Conservation (phyloP, 225 moss, liverwort and hornwort species). For the Sphagnum contortum region DNA sequence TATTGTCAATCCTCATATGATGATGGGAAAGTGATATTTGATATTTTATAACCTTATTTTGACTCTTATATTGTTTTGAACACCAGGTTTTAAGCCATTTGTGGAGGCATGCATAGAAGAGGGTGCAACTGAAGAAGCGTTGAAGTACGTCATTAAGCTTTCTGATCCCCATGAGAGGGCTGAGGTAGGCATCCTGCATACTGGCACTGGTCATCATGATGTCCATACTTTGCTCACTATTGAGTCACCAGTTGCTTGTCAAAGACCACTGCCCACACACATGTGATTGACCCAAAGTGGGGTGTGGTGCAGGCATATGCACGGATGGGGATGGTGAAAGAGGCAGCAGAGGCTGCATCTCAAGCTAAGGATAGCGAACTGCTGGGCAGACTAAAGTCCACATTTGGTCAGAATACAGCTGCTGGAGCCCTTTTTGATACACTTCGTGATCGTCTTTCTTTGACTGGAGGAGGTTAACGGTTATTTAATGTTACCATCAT, state of each 20-base stretch:
- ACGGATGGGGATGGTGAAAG: constrained; percentile 90
- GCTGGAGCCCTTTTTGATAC: constrained; percentile 90
- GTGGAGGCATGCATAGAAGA: constrained; percentile 98
- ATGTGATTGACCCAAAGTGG: too few species aligned
- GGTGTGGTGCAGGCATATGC: constrained; percentile 62
- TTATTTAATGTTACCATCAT: too few species aligned
- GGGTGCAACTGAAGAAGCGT: constrained; percentile 84
- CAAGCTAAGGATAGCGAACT: constrained; percentile 95
- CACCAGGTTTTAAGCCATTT: constrained; percentile 80
- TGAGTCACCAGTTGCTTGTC: too few species aligned
- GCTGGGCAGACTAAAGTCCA: constrained; percentile 82
- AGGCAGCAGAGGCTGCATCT: constrained; percentile 91
- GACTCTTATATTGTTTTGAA: too few species aligned
- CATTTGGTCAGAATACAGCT: constrained; percentile 82
- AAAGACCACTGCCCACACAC: too few species aligned
- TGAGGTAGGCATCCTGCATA: constrained; percentile 38
- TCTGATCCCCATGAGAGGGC: constrained; percentile 90
- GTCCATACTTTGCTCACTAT: too few species aligned
- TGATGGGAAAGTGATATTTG: too few species aligned
- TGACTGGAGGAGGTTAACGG: constrained; percentile 26
- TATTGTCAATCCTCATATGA: too few species aligned
- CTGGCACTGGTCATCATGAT: not conserved
- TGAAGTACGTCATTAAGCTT: constrained; percentile 94
- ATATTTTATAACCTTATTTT: too few species aligned
- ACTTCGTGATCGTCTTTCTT: constrained; percentile 83